These are phyloP conservation scores for Plantago coronopus DNA, from an alignment of 305 asterid species.

Conservation along the genomic window DNA sequence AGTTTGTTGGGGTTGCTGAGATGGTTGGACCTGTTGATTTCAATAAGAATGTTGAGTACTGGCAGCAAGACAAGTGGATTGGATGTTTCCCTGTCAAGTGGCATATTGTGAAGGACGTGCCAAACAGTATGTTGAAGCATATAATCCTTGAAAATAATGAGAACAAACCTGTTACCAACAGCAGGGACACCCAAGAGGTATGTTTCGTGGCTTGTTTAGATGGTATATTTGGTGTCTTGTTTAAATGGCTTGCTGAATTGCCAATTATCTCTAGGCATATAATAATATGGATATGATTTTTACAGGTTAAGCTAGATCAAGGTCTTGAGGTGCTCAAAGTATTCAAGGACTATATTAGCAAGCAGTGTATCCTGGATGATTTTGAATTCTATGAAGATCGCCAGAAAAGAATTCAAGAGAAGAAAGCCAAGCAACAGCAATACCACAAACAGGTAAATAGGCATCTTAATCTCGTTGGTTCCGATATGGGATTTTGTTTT, in stretches of 20 bases:
- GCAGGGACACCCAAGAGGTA: constrained; percentile 85
- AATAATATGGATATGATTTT: background rate
- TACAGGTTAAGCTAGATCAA: constrained; percentile 63
- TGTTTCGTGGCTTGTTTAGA: background rate
- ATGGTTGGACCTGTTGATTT: constrained; percentile 78
- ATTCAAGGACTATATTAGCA: constrained; percentile 60
- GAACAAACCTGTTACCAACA: constrained; percentile 52
- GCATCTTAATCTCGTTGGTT: background rate
- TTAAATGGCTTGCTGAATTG: no score
- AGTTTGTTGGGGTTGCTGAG: constrained; percentile 79
- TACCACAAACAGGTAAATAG: constrained; percentile 47
- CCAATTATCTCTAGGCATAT: no score
- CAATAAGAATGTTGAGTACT: constrained; percentile 59
- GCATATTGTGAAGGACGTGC: constrained; percentile 76
- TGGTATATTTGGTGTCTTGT: no score
- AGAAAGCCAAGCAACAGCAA: constrained; percentile 62
- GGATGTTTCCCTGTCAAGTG: constrained; percentile 84
- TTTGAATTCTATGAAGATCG: constrained; percentile 80
- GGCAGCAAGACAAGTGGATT: constrained; percentile 89
- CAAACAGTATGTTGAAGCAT: constrained; percentile 61
- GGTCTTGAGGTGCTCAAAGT: constrained; percentile 69
- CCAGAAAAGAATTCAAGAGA: constrained; percentile 62
- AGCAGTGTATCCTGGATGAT: constrained; percentile 69
- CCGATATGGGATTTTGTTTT: background rate
- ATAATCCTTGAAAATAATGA: constrained; percentile 58